These are phyloP conservation scores for Globisporangium takayamanum DNA, from an alignment of 352 stramenopile genomes.

Conservation along the genomic window DNA sequence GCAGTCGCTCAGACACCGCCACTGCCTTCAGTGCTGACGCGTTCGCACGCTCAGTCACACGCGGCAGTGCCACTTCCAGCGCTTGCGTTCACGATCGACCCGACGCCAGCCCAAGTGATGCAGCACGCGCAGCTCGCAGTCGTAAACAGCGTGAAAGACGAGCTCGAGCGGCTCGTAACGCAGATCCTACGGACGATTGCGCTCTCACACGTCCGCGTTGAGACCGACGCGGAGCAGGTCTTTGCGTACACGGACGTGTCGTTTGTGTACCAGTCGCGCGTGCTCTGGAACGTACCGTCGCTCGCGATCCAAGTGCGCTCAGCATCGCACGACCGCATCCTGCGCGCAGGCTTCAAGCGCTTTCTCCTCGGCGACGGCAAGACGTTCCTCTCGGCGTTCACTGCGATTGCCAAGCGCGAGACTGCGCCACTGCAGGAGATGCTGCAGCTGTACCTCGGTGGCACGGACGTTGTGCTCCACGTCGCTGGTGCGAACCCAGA, in stretches of 20 bases:
- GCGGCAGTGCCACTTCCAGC: background rate
- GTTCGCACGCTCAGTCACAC: no score
- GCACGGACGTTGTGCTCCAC: conserved; percentile 54
- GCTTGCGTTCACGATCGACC: background rate
- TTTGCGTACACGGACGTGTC: conserved; percentile 80
- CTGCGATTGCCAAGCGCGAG: conserved; percentile 55
- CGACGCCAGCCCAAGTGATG: conserved; percentile 1
- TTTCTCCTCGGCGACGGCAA: conserved; percentile 63
- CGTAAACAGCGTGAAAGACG: conserved; percentile 33
- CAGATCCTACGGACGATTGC: conserved; percentile 72
- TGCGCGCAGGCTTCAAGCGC: conserved; percentile 59
- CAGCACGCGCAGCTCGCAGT: conserved; percentile 7
- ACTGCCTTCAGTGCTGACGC: background rate
- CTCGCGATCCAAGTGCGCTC: conserved; percentile 51
- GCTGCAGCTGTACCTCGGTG: conserved; percentile 61
- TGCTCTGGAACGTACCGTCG: conserved; percentile 75
- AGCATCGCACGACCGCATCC: conserved; percentile 29
- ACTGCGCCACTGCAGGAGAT: conserved; percentile 58
- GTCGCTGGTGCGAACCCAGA: conserved; percentile 42
- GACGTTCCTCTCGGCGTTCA: conserved; percentile 79
- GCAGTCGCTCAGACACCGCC: conserved; percentile 17
- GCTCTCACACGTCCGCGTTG: conserved; percentile 62
- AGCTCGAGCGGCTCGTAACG: conserved; percentile 46
- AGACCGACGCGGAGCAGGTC: conserved; percentile 47
- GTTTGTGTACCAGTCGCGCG: conserved; percentile 50